Percentiles rank a stretch among this genome's conserved stretches.
Evolutionary conservation across 2,329 filamentous ascomycete species (phyloP).

Genomic region (Neofusicoccum laricinum): DNA sequence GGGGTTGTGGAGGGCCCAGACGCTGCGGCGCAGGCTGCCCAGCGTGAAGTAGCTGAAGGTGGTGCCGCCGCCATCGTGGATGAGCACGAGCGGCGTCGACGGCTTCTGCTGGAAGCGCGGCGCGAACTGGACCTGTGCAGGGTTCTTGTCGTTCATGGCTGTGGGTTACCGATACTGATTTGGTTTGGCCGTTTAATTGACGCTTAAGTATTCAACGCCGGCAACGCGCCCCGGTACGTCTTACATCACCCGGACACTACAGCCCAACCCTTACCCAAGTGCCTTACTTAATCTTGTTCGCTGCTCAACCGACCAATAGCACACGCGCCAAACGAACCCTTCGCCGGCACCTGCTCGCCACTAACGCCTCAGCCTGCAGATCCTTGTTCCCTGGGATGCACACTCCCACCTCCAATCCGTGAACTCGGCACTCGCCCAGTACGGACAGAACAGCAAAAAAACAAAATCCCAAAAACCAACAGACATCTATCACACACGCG

Average conservation of each 20-base stretch:
- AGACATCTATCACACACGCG: too few species aligned
- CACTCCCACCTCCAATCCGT: too few species aligned
- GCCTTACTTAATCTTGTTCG: too few species aligned
- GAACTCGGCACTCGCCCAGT: too few species aligned
- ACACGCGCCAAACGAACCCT: too few species aligned
- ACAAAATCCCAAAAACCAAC: too few species aligned
- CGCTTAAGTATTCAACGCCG: neutral
- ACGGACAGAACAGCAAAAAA: too few species aligned
- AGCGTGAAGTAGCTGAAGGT: constrained; percentile 58
- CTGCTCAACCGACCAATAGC: too few species aligned
- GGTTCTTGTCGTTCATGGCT: neutral
- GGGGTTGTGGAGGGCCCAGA: constrained; percentile 58
- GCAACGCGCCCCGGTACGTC: too few species aligned
- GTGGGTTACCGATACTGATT: neutral
- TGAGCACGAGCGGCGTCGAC: constrained; percentile 51
- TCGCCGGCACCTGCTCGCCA: neutral
- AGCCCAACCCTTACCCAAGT: too few species aligned
- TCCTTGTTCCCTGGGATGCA: too few species aligned
- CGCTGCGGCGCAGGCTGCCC: constrained; percentile 45
- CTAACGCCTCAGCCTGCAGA: neutral
- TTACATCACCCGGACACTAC: neutral
- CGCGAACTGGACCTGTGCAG: neutral
- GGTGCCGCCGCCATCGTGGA: constrained; percentile 62
- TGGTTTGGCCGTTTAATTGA: neutral
- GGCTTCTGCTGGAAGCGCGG: neutral